Evolutionary conservation across 2,329 filamentous ascomycete genomes (phyloP).

Genomic region (Pseudocercospora macadamiae): DNA sequence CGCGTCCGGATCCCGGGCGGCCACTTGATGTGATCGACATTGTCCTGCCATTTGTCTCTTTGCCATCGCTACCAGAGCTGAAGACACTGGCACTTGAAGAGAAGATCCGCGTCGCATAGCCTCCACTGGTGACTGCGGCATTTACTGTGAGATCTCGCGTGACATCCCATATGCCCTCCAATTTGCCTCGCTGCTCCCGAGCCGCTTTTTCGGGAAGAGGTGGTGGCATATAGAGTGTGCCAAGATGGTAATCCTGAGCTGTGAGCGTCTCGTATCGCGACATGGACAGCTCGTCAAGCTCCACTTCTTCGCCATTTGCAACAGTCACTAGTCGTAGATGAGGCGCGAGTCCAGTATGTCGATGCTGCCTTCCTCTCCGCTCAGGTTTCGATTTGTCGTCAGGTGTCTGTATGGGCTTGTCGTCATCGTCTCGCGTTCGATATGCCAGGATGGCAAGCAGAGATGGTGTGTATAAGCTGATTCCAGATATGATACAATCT

Average conservation of each 20-base stretch:
- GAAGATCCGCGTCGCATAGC: constrained; percentile 85
- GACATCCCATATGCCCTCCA: constrained; percentile 90
- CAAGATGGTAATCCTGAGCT: constrained; percentile 88
- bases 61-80: constrained; percentile 46
- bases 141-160: constrained; percentile 23
- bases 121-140: constrained; percentile 52
- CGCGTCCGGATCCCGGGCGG: constrained; percentile 41
- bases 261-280: constrained; percentile 85
- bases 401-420: constrained; percentile 52
- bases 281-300: constrained; percentile 82
- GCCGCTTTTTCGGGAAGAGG: constrained; percentile 63
- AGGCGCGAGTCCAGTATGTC: constrained; percentile 79
- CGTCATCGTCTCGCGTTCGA: constrained; percentile 73
- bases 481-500: constrained; percentile 96
- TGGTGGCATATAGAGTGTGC: constrained; percentile 76
- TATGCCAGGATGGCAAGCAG: constrained; percentile 91
- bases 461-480: constrained; percentile 93
- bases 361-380: constrained; percentile 66
- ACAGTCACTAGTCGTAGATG: constrained; percentile 92
- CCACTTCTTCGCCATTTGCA: constrained; percentile 77
- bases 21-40: constrained; percentile 34
- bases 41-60: constrained; percentile 39
- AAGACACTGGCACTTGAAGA: constrained; percentile 79
- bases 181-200: constrained; percentile 64
- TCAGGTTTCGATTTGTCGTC: constrained; percentile 57